phyloP scores from a whole-genome alignment of 192 early-diverging fungal genomes.

The Coemansia sp. region DNA sequence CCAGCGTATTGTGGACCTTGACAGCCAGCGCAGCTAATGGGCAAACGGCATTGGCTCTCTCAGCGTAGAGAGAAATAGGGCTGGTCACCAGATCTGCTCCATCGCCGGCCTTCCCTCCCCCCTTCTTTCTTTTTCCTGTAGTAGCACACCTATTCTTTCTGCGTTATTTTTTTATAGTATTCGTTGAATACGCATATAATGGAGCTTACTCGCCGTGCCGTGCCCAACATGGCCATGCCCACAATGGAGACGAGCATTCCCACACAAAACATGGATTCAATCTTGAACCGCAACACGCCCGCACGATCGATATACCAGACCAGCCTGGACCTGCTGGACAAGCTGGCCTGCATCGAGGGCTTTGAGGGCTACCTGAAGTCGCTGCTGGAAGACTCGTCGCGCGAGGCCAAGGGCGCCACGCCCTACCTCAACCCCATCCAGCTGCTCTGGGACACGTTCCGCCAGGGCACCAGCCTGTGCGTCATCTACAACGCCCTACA shows the following conservation, averaged over 20 bases:
- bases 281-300: constrained; percentile 47
- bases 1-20: constrained; percentile 53
- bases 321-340: constrained; percentile 66
- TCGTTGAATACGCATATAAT: constrained; percentile 5
- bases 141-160: no score
- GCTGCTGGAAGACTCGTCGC: constrained; percentile 29
- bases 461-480: constrained; percentile 67
- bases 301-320: constrained; percentile 69
- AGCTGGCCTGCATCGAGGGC: constrained; percentile 68
- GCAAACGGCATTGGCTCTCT: no score
- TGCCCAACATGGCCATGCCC: constrained; percentile 16
- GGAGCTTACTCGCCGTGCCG: constrained; percentile 38
- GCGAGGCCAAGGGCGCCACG: constrained; percentile 38
- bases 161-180: no score
- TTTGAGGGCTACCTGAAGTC: constrained; percentile 61
- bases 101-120: no score
- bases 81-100: no score
- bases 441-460: constrained; percentile 69
- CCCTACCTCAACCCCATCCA: constrained; percentile 64
- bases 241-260: constrained; percentile 43
- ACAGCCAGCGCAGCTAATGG: background rate
- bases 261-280: constrained; percentile 46
- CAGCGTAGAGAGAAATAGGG: no score
- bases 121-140: no score
- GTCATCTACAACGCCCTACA: constrained; percentile 69